These are phyloP conservation scores for Colletotrichum cuscutae DNA, from an alignment of 2,329 filamentous ascomycete genomes.

Conservation along the genomic window DNA sequence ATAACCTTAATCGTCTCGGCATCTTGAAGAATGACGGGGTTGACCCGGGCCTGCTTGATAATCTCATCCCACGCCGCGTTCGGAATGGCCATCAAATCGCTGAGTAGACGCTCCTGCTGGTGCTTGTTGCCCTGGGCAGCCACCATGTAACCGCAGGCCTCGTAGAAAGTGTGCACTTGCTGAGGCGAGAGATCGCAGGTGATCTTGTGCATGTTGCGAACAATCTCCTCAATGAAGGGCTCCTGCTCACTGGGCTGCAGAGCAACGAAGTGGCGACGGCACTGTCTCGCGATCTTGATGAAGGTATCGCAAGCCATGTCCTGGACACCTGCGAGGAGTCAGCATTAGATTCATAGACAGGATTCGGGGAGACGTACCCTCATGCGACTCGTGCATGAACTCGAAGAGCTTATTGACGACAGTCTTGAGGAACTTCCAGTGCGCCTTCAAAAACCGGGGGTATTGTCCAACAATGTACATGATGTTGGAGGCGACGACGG, in stretches of 20 bases:
- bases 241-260: slow-evolving; percentile 94
- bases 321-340: slow-evolving; percentile 76
- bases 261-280: slow-evolving; percentile 95
- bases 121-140: slow-evolving; percentile 96
- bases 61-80: slow-evolving; percentile 97
- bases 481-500: slow-evolving; percentile 98
- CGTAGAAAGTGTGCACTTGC: slow-evolving; percentile 98
- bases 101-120: slow-evolving; percentile 89
- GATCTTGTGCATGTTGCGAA: slow-evolving; percentile 94
- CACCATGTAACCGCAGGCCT: slow-evolving; percentile 99
- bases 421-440: slow-evolving; percentile 99
- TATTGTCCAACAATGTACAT: slow-evolving; percentile 99
- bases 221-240: slow-evolving; percentile 98
- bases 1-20: slow-evolving; percentile 97
- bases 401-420: slow-evolving; percentile 99
- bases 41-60: slow-evolving; percentile 85
- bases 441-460: slow-evolving; percentile 96
- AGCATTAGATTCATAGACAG: neutral
- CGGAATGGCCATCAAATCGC: slow-evolving; percentile 91
- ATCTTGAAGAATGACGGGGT: slow-evolving; percentile 89
- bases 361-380: slow-evolving; percentile 69
- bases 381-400: slow-evolving; percentile 99
- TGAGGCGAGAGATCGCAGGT: slow-evolving; percentile 95
- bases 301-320: slow-evolving; percentile 99
- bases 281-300: slow-evolving; percentile 99